Evolutionary conservation across 2,329 filamentous ascomycete species (phyloP).

Genomic region (Penicillium griseofulvum): DNA sequence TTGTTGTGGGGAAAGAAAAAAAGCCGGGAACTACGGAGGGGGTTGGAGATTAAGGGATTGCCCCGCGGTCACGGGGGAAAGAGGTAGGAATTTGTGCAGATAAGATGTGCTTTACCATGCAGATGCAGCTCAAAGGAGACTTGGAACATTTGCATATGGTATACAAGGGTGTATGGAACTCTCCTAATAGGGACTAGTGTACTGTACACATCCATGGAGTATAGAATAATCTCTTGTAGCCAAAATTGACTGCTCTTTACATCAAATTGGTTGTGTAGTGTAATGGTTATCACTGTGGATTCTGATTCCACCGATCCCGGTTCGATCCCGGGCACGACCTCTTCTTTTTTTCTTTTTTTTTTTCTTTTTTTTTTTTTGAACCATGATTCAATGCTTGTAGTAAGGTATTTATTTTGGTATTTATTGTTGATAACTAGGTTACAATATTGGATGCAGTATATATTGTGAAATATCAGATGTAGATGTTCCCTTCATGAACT

Average conservation of each 20-base stretch:
- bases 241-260: fast-evolving
- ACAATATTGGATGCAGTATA: neutral
- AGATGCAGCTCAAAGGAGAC: neutral
- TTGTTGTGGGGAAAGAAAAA: slow-evolving; percentile 10
- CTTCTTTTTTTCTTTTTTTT: neutral
- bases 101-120: neutral
- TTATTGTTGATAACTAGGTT: neutral
- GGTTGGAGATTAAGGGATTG: neutral
- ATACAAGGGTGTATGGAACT: slow-evolving; percentile 21
- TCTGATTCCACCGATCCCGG: slow-evolving; percentile 6
- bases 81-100: neutral
- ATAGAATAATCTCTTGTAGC: neutral
- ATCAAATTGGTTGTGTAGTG: neutral
- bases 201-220: too few species aligned
- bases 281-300: neutral
- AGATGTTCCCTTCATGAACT: neutral
- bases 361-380: too few species aligned
- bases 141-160: neutral
- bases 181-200: slow-evolving; percentile 22
- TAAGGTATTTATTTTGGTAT: neutral
- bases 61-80: slow-evolving; percentile 4
- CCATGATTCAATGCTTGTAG: neutral
- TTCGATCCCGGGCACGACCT: slow-evolving; percentile 13
- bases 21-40: slow-evolving; percentile 12
- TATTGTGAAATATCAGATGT: neutral